These are phyloP conservation scores for Epithemia pelagica DNA, from an alignment of 108 stramenopile genomes.

Conservation along the genomic window DNA sequence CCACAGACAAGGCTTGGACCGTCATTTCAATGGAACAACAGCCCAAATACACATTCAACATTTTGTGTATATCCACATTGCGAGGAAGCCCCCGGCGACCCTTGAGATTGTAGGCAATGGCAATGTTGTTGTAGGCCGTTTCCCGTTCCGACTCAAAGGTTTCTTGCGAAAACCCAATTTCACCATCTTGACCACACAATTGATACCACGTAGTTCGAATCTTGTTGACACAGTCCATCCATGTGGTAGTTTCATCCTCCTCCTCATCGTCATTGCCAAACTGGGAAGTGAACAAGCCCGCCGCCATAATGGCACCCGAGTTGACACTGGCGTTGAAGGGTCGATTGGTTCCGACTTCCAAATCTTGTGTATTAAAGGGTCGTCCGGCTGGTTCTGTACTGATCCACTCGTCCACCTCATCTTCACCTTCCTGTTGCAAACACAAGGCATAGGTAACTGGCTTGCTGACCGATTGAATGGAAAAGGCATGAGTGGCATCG, in stretches of 20 bases:
- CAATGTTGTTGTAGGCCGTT: conserved; percentile 36
- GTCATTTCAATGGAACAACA: conserved; percentile 32
- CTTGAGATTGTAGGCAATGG: conserved; percentile 28
- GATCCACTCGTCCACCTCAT: conserved; percentile 28
- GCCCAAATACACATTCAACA: conserved; percentile 27
- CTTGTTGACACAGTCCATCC: conserved; percentile 16
- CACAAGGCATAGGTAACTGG: conserved; percentile 28
- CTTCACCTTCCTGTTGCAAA: conserved; percentile 15
- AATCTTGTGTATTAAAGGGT: conserved; percentile 28
- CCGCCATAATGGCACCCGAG: conserved; percentile 35
- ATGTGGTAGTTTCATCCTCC: conserved; percentile 8
- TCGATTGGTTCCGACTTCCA: conserved; percentile 19
- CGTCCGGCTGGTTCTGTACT: conserved; percentile 30
- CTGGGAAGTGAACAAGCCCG: conserved; percentile 14
- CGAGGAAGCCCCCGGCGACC: conserved; percentile 17
- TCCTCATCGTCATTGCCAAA: too few relatives aligned
- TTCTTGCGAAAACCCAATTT: conserved; percentile 22
- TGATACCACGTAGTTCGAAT: conserved; percentile 19
- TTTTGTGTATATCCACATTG: conserved; percentile 15
- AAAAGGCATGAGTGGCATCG: conserved; percentile 12
- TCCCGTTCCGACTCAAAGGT: conserved; percentile 34
- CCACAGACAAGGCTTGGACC: conserved; percentile 14
- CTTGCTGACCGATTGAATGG: conserved; percentile 30
- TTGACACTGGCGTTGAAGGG: conserved; percentile 40
- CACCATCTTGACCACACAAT: conserved; percentile 21